phyloP scores from a whole-genome alignment of 140 eudicot genomes.

The Eryngium alpinum region DNA sequence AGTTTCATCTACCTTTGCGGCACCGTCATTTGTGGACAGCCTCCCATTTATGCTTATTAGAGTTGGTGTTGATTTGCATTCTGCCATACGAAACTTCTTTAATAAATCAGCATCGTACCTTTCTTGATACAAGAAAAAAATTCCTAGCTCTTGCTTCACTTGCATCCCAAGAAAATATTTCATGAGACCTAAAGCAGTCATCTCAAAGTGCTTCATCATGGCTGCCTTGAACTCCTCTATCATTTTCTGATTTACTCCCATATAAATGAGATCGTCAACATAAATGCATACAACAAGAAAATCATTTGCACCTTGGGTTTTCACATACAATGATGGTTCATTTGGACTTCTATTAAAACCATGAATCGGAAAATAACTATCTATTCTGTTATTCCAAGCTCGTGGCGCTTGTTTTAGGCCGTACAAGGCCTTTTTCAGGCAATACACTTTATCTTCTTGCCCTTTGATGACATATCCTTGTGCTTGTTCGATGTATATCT shows the following conservation, averaged over 20 bases:
- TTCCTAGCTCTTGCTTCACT: background rate
- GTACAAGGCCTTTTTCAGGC: background rate
- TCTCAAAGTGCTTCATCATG: constrained; percentile 8
- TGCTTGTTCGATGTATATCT: background rate
- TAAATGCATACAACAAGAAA: constrained; percentile 18
- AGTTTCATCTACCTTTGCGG: background rate
- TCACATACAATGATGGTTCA: constrained; percentile 26
- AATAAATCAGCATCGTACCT: background rate
- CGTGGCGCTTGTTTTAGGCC: constrained; percentile 11
- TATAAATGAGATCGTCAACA: constrained; percentile 27
- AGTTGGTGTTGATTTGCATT: background rate
- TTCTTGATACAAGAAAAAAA: background rate
- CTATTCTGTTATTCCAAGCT: constrained; percentile 16
- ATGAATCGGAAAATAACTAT: constrained; percentile 7
- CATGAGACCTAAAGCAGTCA: background rate
- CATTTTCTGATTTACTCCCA: background rate
- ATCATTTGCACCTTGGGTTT: constrained; percentile 10
- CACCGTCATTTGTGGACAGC: background rate
- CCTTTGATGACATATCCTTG: background rate
- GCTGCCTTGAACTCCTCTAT: background rate
- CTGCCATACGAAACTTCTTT: background rate
- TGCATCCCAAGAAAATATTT: background rate
- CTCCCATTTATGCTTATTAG: background rate
- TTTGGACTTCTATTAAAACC: constrained; percentile 17
- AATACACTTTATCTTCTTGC: background rate